Evolutionary conservation across 1,284 basidiomycete species (phyloP), one percentile per base, ranked within the genome.

Genomic region (Veloporphyrellus conicus): DNA sequence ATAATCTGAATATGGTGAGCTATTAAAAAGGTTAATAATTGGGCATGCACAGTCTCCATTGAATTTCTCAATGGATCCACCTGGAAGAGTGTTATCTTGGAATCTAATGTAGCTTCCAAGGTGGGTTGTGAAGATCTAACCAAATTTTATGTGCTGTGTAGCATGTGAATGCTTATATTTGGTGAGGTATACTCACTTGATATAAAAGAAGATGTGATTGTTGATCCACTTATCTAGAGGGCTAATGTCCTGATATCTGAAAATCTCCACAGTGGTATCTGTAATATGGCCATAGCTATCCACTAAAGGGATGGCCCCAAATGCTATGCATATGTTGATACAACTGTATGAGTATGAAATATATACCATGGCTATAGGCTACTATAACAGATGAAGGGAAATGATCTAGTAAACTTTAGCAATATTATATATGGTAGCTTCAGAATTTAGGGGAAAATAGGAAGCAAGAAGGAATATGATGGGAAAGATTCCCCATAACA

Each of bases 261-360:
- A 6, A 2, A 54, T 43, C 0, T 53, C 33, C 0, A 10, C 32
- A 0, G n/a, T 59, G 1, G 66, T 66, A 55, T 75, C 69, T 0
- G 51, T 66, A 0, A 72, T n/a, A 0, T 43, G 2, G 0, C 71
- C 69, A 39, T 68, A 73, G 0, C 56, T 36, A 0, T 74, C 71
- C 0, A 59, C 55, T 0, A 60, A 60, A 1, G 70, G 64, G 0
- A 57, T 6, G 0, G 64, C 49, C 0, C 74, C 70, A 46, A 55
- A 55, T 0, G 48, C 48, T 0, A 25, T 0, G 19, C 52, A 55
- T 0, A 34, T 32, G n/a, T 55, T 29, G 0, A 55, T 14, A 5
- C 1, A 20, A 8, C n/a, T n/a, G n/a, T n/a, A n/a, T n/a, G n/a
- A n/a, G n/a, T n/a, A n/a, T n/a, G n/a, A n/a, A n/a, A n/a, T n/a